Base-by-base conservation (phyloP, 2,329 filamentous ascomycete species). In the Microsporum canis region DNA sequence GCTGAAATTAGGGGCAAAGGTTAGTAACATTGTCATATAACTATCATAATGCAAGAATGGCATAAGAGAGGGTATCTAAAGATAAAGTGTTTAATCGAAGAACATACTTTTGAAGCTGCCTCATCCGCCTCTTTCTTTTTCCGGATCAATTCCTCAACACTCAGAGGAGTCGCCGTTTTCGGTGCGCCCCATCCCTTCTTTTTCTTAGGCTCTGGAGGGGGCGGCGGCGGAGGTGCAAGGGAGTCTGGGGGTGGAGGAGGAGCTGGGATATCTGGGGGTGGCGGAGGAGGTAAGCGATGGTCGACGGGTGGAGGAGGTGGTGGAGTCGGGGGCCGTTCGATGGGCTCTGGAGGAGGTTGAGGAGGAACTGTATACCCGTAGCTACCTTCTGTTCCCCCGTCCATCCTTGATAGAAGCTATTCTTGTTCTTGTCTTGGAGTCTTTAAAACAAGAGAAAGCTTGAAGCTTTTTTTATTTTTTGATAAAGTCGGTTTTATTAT, bases 91-190 rank as follows among this genome's bases (percentile, higher is more conserved):
- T 43, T n/a, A 5, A 43, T n/a, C 2, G 55, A 43, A 34, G 51
- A 49, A 63, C 73, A 66, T 76, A 84, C 81, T 76, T 94, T 96
- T 60, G 89, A 83, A 7, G 89, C 87, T 14, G 88, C 89, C 39
- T 88, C 88, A 74, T 94, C 89, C 33, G 88, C 87, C 64, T 89
- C 89, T 71, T 88, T 89, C 79, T 95, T 95, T 76, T 91, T 88
- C 66, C 85, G 84, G 27, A 96, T 76, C 3, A 96, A 82, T 68
- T 95, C 88, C 73, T 96, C 91, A 61, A 96, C 86, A 71, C 89
- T 91, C 56, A 95, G 78, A 6, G 88, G 88, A 5, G 71, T 70
- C 2, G 67, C 61, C 5, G 70, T 64, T 70, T 67, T 64, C 45
- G 70, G 63, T 27, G 75, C 67, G 10, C 78, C 79, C 79, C 79